These are phyloP conservation scores for Boletus eberwhitei DNA, from an alignment of 768 basidiomycete species.

Conservation along the genomic window DNA sequence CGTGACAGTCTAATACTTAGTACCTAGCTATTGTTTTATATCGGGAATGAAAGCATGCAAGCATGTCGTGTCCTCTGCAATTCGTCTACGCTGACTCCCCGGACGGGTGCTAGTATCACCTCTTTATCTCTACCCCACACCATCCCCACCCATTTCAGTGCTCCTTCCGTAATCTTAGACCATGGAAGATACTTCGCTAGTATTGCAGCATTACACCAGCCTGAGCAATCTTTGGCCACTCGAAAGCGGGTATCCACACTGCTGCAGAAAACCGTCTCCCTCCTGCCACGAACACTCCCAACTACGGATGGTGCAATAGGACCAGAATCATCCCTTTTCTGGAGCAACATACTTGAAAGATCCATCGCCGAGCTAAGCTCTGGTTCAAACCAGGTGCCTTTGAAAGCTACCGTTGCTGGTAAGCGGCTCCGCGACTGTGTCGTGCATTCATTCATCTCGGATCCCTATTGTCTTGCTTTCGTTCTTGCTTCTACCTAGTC, in stretches of 20 bases:
- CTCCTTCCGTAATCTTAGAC: background rate
- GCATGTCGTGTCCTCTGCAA: slow-evolving; percentile 22
- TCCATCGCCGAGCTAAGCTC: slow-evolving; percentile 31
- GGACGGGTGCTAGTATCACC: background rate
- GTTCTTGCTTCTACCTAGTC: slow-evolving; percentile 38
- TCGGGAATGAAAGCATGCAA: slow-evolving; percentile 22
- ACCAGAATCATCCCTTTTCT: slow-evolving; percentile 39
- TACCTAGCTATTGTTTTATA: background rate
- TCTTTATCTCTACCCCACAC: background rate
- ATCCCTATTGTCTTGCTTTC: background rate
- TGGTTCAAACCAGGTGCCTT: slow-evolving; percentile 30
- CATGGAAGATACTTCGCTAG: background rate
- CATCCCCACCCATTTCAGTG: background rate
- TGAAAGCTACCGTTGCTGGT: slow-evolving; percentile 49
- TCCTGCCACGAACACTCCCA: slow-evolving; percentile 46
- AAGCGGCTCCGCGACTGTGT: slow-evolving; percentile 19
- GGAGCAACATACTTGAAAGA: slow-evolving; percentile 43
- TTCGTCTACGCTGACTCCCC: slow-evolving; percentile 1
- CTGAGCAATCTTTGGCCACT: background rate
- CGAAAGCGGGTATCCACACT: slow-evolving; percentile 40
- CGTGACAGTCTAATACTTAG: slow-evolving; percentile 14
- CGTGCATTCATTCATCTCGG: background rate
- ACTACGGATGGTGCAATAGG: slow-evolving; percentile 14
- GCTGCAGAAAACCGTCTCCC: slow-evolving; percentile 45
- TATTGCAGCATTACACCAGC: background rate